These are phyloP conservation scores for Alternaria rosae DNA, from an alignment of 2,329 filamentous ascomycete genomes.

Conservation along the genomic window DNA sequence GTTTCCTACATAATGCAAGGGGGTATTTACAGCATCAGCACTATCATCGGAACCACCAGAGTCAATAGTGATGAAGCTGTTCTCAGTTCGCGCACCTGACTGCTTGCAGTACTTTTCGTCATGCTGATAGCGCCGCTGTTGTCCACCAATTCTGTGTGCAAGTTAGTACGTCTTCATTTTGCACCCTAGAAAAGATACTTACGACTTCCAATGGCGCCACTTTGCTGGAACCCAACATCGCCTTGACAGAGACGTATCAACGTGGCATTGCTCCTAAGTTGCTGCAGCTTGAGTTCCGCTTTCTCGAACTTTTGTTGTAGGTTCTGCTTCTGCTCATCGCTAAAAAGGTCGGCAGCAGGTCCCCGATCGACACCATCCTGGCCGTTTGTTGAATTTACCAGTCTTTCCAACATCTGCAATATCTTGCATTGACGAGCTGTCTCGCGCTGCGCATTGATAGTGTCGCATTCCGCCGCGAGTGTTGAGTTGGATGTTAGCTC, in stretches of 20 bases:
- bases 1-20: not conserved
- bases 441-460: slow-evolving; percentile 30
- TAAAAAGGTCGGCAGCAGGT: slow-evolving; percentile 25
- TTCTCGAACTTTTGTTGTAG: slow-evolving; percentile 35
- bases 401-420: slow-evolving; percentile 29
- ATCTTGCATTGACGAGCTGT: slow-evolving; percentile 28
- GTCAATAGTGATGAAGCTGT: not conserved
- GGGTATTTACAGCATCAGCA: not conserved
- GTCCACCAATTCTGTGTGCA: slow-evolving; percentile 9
- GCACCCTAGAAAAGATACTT: not conserved
- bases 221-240: slow-evolving; percentile 5
- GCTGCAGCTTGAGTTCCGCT: slow-evolving; percentile 33
- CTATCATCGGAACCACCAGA: not conserved
- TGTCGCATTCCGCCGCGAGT: slow-evolving; percentile 30
- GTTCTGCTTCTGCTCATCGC: slow-evolving; percentile 31
- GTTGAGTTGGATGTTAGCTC: slow-evolving; percentile 34
- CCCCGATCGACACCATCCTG: slow-evolving; percentile 22
- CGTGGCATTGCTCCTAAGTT: slow-evolving; percentile 35
- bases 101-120: slow-evolving; percentile 1
- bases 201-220: slow-evolving; percentile 15
- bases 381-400: slow-evolving; percentile 32
- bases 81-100: not conserved
- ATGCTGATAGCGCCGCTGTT: slow-evolving; percentile 21
- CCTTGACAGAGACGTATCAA: slow-evolving; percentile 28
- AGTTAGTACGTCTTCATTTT: slow-evolving; percentile 6